Conservation (phyloP, 306 rosid genomes). For the Hylodesmum podocarpum region DNA sequence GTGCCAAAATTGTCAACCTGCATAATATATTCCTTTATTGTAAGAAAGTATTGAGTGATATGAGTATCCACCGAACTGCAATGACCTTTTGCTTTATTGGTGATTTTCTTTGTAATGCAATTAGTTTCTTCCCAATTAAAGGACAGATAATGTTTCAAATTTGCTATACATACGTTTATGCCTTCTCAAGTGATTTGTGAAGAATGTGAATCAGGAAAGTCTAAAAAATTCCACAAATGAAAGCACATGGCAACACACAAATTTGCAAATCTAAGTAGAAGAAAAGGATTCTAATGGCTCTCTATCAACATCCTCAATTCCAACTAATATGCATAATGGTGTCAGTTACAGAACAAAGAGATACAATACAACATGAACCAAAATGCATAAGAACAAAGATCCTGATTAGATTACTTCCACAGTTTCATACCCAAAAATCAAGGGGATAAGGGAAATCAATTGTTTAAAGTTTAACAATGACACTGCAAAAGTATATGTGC, state of each 20-base stretch:
- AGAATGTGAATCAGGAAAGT: background rate
- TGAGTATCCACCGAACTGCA: conserved; percentile 11
- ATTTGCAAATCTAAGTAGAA: background rate
- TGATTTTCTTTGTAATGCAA: background rate
- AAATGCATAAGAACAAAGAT: conserved; percentile 4
- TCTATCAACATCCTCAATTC: conserved; percentile 23
- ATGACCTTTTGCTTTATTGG: background rate
- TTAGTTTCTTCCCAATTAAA: background rate
- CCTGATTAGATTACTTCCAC: background rate
- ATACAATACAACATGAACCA: background rate
- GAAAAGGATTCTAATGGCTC: conserved; percentile 20
- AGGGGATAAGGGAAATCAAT: background rate
- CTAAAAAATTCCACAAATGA: background rate
- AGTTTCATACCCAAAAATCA: background rate
- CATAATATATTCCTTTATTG: background rate
- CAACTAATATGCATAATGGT: background rate
- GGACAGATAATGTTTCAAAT: background rate
- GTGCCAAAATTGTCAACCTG: conserved; percentile 97
- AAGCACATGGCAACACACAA: background rate
- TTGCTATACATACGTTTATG: background rate
- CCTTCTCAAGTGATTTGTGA: background rate
- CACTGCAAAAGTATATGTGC: background rate
- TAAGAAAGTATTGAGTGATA: conserved; percentile 11
- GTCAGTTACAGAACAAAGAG: background rate
- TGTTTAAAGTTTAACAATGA: background rate